Evolutionary conservation across 306 rosid species (phyloP).

Genomic region (Quercus suber): DNA sequence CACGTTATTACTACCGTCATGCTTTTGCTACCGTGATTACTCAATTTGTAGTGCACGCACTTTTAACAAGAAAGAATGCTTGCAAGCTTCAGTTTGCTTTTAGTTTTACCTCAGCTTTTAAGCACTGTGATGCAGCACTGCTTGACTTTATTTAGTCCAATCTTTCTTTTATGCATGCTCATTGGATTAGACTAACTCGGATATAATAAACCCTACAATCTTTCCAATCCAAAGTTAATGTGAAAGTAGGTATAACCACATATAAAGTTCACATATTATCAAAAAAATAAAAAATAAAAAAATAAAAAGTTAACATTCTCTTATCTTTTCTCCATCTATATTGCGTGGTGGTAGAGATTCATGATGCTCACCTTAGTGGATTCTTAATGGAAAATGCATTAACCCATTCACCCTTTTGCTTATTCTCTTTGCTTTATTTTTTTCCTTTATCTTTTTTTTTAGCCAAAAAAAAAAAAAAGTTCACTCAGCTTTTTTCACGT

Average conservation of each 20-base stretch:
- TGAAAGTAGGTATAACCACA: constrained; percentile 37
- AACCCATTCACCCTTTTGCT: constrained; percentile 42
- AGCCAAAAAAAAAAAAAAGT: constrained; percentile 35
- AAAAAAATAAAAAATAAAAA: too few relatives aligned
- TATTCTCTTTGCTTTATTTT: constrained; percentile 30
- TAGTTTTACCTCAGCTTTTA: background rate
- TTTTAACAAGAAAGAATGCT: background rate
- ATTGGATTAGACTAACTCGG: constrained; percentile 54
- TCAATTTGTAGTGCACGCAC: background rate
- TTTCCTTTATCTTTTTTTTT: constrained; percentile 8
- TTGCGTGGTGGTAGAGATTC: constrained; percentile 54
- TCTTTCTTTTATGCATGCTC: background rate
- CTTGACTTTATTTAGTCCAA: background rate
- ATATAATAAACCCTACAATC: constrained; percentile 27
- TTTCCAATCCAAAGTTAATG: constrained; percentile 32
- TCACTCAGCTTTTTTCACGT: constrained; percentile 58
- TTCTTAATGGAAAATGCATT: constrained; percentile 57
- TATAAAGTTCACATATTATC: background rate
- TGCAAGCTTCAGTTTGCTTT: background rate
- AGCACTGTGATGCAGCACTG: background rate
- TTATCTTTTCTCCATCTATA: constrained; percentile 34
- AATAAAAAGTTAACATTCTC: constrained; percentile 13
- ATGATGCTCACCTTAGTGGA: constrained; percentile 66
- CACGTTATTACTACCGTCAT: background rate
- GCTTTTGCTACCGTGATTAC: background rate